These are phyloP conservation scores for Penicillium malachiteum DNA, from an alignment of 495 filamentous ascomycete genomes.

Conservation along the genomic window DNA sequence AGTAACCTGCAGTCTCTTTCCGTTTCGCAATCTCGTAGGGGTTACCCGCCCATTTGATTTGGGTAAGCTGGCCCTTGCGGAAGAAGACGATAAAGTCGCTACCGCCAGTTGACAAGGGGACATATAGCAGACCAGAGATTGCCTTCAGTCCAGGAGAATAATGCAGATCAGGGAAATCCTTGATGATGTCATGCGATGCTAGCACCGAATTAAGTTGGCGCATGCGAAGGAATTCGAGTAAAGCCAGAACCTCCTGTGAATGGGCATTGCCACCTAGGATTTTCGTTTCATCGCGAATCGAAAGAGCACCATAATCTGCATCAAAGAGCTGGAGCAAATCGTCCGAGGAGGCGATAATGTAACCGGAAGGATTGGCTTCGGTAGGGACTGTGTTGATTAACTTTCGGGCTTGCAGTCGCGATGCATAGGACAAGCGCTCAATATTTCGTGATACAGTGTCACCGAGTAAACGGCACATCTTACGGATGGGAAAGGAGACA, in stretches of 20 bases:
- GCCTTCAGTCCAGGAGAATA: conserved; percentile 78
- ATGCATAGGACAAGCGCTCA: conserved; percentile 84
- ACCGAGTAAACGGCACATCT: conserved; percentile 90
- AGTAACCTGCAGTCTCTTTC: conserved; percentile 31
- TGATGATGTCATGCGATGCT: conserved; percentile 70
- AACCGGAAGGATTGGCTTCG: conserved; percentile 81
- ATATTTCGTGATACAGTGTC: conserved; percentile 87
- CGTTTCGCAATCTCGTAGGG: conserved; percentile 70
- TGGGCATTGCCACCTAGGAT: conserved; percentile 73
- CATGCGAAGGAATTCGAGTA: conserved; percentile 83
- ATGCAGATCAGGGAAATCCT: conserved; percentile 80
- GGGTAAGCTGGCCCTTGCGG: conserved; percentile 70
- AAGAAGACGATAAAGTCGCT: conserved; percentile 92
- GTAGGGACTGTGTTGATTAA: conserved; percentile 60
- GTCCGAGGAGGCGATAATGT: conserved; percentile 88
- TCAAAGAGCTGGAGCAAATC: conserved; percentile 84
- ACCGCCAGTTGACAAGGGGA: conserved; percentile 75
- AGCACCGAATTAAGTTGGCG: conserved; percentile 74
- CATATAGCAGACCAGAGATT: conserved; percentile 80
- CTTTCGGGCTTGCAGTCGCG: conserved; percentile 62
- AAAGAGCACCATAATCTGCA: conserved; percentile 84
- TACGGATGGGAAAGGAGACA: conserved; percentile 86
- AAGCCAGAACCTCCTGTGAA: conserved; percentile 78
- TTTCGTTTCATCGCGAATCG: conserved; percentile 85
- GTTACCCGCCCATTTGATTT: conserved; percentile 93